These are phyloP conservation scores for Coemansia sp. DNA, from an alignment of 192 early-diverging fungal genomes.

Conservation along the genomic window DNA sequence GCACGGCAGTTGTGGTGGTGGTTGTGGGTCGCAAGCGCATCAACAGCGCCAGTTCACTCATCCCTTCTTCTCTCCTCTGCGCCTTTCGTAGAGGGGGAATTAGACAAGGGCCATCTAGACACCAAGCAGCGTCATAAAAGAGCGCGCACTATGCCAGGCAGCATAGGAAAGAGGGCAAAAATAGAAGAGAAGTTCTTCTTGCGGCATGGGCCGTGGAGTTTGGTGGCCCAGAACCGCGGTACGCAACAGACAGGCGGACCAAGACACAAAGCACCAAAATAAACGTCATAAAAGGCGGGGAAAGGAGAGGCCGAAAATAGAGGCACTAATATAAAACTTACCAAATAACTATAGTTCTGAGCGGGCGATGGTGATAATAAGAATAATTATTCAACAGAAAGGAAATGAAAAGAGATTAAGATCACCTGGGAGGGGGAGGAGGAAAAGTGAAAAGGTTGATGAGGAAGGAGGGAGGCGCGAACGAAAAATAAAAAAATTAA, in stretches of 20 bases:
- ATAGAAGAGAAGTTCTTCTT: too few relatives aligned
- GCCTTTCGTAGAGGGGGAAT: too few relatives aligned
- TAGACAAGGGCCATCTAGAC: too few relatives aligned
- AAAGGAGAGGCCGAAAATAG: neutral
- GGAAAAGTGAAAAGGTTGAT: slow-evolving; percentile 10
- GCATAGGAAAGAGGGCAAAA: too few relatives aligned
- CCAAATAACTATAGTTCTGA: neutral
- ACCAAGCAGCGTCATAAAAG: too few relatives aligned
- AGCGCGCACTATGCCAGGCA: too few relatives aligned
- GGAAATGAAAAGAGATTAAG: slow-evolving; percentile 36
- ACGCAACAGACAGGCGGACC: neutral
- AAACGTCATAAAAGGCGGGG: neutral
- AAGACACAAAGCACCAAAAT: neutral
- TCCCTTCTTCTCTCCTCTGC: too few relatives aligned
- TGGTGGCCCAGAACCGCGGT: neutral
- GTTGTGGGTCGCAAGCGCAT: too few relatives aligned
- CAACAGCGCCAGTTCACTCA: too few relatives aligned
- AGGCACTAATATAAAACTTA: slow-evolving; percentile 17
- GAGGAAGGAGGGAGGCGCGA: neutral
- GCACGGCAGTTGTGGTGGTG: too few relatives aligned
- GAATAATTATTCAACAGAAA: slow-evolving; percentile 36
- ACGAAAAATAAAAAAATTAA: neutral
- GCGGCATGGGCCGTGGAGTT: too few relatives aligned
- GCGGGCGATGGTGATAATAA: slow-evolving; percentile 12
- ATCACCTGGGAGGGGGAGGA: slow-evolving; percentile 22